A percentile compares a stretch with the other conserved stretches of the same genome.
Conservation (phyloP, 257 asterid genomes). For the Nicotiana noctiflora region DNA sequence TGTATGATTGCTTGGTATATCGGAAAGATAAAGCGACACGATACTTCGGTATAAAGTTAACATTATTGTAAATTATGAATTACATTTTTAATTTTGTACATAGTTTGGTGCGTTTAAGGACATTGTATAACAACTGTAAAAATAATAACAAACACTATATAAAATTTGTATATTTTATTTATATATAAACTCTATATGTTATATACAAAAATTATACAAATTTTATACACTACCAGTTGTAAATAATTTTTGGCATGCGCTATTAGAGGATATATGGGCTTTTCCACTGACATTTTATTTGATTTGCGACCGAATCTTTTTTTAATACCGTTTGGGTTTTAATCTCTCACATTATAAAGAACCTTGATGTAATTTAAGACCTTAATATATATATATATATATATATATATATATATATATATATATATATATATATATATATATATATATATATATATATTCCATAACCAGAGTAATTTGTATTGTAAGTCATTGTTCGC, state of each 20-base stretch:
- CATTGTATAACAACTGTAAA: too few relatives aligned
- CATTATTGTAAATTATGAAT: neutral
- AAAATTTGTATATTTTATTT: too few relatives aligned
- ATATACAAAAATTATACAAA: too few relatives aligned
- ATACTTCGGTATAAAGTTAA: neutral
- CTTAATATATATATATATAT: neutral
- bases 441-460: too few relatives aligned
- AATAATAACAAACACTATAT: too few relatives aligned
- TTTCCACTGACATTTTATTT: neutral
- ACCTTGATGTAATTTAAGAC: neutral
- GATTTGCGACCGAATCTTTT: neutral
- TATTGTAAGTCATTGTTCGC: neutral
- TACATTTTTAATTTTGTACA: too few relatives aligned
- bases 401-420: too few relatives aligned
- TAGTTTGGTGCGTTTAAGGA: too few relatives aligned
- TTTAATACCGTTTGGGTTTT: neutral
- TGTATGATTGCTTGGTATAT: neutral
- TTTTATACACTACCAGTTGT: too few relatives aligned
- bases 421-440: too few relatives aligned
- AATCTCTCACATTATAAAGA: neutral
- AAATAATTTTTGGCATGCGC: too few relatives aligned
- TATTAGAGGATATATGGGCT: neutral
- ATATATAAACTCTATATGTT: too few relatives aligned
- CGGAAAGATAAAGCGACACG: neutral
- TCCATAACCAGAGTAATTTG: neutral